A percentile compares a stretch with the other conserved stretches of the same genome.
These are phyloP conservation scores for Trypanosoma boissoni DNA, from an alignment of 208 protist species.

Conservation along the genomic window DNA sequence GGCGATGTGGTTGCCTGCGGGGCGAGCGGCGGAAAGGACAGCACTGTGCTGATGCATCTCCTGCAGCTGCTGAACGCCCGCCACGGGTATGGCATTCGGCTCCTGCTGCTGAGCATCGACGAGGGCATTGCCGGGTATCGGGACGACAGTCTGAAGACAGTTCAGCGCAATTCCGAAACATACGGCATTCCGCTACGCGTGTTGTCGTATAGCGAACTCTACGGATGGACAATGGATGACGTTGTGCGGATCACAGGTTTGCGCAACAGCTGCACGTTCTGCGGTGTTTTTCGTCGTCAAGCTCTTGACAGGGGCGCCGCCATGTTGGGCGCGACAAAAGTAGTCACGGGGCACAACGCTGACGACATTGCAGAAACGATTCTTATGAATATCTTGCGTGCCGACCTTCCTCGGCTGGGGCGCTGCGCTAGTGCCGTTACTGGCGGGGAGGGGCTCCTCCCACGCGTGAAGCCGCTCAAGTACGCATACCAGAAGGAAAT, in stretches of 20 bases:
- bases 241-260: slow-evolving; percentile 92
- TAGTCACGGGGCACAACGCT: slow-evolving; percentile 98
- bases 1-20: slow-evolving; percentile 94
- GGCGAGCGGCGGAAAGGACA: slow-evolving; percentile 97
- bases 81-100: slow-evolving; percentile 91
- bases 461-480: slow-evolving; percentile 96
- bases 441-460: slow-evolving; percentile 57
- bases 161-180: slow-evolving; percentile 90
- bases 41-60: slow-evolving; percentile 95
- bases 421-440: slow-evolving; percentile 78
- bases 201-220: slow-evolving; percentile 95
- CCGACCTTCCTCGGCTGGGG: slow-evolving; percentile 91
- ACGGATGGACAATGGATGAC: slow-evolving; percentile 98
- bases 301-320: slow-evolving; percentile 94
- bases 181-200: slow-evolving; percentile 95
- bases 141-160: slow-evolving; percentile 96
- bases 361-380: slow-evolving; percentile 98
- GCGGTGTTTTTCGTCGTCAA: slow-evolving; percentile 97
- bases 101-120: slow-evolving; percentile 96
- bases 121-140: slow-evolving; percentile 98
- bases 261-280: slow-evolving; percentile 97
- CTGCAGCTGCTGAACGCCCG: slow-evolving; percentile 90
- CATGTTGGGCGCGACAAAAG: slow-evolving; percentile 85
- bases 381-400: slow-evolving; percentile 96
- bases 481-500: slow-evolving; percentile 98